Percentiles rank a stretch among this genome's conserved stretches.
Conservation (phyloP, 805 yeast genomes). For the Candida nemodendra region DNA sequence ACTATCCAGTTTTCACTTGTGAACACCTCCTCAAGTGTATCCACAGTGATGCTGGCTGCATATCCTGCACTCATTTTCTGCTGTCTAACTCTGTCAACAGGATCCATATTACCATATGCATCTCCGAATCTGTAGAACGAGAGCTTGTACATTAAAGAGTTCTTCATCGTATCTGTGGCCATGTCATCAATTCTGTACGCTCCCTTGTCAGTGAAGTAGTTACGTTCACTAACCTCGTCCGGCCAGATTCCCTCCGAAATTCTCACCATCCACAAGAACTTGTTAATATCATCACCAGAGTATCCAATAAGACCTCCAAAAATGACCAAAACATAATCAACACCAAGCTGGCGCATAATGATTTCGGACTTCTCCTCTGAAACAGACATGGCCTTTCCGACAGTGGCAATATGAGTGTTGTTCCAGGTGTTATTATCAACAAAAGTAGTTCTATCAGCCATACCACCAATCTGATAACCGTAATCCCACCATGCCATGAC, state of each 20-base stretch:
- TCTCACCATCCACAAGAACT: slow-evolving; percentile 98
- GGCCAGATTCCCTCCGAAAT: slow-evolving; percentile 99
- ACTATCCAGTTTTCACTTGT: slow-evolving; percentile 97
- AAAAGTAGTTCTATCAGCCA: slow-evolving; percentile 98
- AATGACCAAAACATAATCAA: slow-evolving; percentile 87
- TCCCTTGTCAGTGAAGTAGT: slow-evolving; percentile 79
- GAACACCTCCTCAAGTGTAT: slow-evolving; percentile 88
- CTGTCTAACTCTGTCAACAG: slow-evolving; percentile 82
- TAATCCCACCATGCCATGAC: slow-evolving; percentile 99
- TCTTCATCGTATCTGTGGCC: slow-evolving; percentile 83
- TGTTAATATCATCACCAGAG: slow-evolving; percentile 95
- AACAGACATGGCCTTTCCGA: slow-evolving; percentile 96
- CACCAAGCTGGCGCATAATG: slow-evolving; percentile 86
- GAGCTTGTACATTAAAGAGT: slow-evolving; percentile 93
- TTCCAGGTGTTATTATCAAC: slow-evolving; percentile 99
- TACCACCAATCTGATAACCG: slow-evolving; percentile 99
- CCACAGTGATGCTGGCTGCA: slow-evolving; percentile 51
- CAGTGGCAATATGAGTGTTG: slow-evolving; percentile 98
- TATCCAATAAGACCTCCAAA: slow-evolving; percentile 94
- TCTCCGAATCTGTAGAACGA: slow-evolving; percentile 84
- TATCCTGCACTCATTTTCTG: slow-evolving; percentile 46
- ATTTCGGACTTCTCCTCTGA: slow-evolving; percentile 85
- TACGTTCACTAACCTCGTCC: slow-evolving; percentile 87
- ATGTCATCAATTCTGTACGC: slow-evolving; percentile 82
- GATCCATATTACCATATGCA: slow-evolving; percentile 58